Conservation (phyloP, 2,329 filamentous ascomycete species). For the Aspergillus sp. region DNA sequence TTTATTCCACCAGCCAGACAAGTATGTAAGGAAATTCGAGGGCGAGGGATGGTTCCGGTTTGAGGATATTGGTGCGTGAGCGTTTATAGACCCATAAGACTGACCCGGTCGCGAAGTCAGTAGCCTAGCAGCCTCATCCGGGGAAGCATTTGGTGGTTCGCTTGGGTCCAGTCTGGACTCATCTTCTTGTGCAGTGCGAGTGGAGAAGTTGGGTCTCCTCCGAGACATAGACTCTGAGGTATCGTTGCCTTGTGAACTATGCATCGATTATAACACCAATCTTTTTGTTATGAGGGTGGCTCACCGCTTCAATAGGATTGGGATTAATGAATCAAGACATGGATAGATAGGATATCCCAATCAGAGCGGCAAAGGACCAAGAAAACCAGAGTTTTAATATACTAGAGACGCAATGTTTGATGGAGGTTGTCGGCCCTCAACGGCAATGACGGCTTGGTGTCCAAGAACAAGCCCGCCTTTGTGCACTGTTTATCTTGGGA, state of each 20-base stretch:
- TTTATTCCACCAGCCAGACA: constrained; percentile 28
- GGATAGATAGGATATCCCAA: not conserved
- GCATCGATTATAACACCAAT: constrained; percentile 21
- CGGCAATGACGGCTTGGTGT: constrained; percentile 1
- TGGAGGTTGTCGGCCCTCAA: not conserved
- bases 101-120: constrained; percentile 23
- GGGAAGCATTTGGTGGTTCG: constrained; percentile 23
- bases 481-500: constrained; percentile 1
- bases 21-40: constrained; percentile 21
- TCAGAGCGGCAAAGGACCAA: not conserved
- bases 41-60: constrained; percentile 21
- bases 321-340: not conserved
- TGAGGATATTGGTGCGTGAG: constrained; percentile 17
- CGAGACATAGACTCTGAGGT: constrained; percentile 31
- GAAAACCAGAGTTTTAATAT: not conserved
- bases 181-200: constrained; percentile 40
- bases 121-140: constrained; percentile 24
- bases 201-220: constrained; percentile 40
- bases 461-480: not conserved
- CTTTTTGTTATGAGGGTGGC: constrained; percentile 2
- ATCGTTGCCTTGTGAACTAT: constrained; percentile 18
- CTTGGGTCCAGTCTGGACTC: constrained; percentile 34
- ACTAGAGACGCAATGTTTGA: not conserved
- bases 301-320: constrained; percentile 3
- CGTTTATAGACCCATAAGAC: constrained; percentile 26